A percentile compares a stretch with the other conserved stretches of the same genome.
Evolutionary conservation across 1,284 basidiomycete species (phyloP).

Genomic region (Exsudoporus floridanus): DNA sequence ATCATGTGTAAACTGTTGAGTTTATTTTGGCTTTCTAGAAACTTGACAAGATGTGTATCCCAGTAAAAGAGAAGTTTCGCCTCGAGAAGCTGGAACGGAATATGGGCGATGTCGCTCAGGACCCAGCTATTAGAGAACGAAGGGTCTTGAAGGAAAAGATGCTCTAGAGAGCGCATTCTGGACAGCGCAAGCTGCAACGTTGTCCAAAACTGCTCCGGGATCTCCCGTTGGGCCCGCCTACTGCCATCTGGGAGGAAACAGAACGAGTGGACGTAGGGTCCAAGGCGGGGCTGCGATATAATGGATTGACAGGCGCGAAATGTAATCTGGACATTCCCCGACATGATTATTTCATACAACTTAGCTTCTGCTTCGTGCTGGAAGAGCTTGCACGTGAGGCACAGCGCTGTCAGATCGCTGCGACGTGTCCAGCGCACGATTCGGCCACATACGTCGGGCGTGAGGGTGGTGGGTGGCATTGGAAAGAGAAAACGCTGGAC

Average conservation of each 20-base stretch:
- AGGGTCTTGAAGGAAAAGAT: slow-evolving; percentile 32
- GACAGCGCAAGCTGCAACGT: slow-evolving; percentile 28
- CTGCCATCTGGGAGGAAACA: slow-evolving; percentile 24
- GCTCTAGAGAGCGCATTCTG: slow-evolving; percentile 29
- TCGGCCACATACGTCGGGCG: slow-evolving; percentile 25
- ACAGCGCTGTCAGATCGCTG: slow-evolving; percentile 27
- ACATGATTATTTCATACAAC: slow-evolving; percentile 31
- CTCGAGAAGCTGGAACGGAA: slow-evolving; percentile 36
- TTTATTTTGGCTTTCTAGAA: slow-evolving; percentile 37
- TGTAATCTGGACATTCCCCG: slow-evolving; percentile 19
- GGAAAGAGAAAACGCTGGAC: neutral
- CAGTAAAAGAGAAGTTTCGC: slow-evolving; percentile 29
- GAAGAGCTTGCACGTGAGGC: slow-evolving; percentile 28
- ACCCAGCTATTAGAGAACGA: slow-evolving; percentile 29
- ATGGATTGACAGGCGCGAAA: slow-evolving; percentile 33
- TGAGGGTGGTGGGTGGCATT: slow-evolving; percentile 22
- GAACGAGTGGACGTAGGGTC: slow-evolving; percentile 28
- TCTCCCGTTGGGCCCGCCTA: slow-evolving; percentile 21
- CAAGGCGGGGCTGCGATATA: slow-evolving; percentile 27
- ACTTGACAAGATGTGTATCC: slow-evolving; percentile 32
- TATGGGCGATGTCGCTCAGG: slow-evolving; percentile 28
- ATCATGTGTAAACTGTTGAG: slow-evolving; percentile 28
- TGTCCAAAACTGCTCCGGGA: slow-evolving; percentile 29
- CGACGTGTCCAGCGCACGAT: slow-evolving; percentile 33
- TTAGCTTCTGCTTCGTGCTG: slow-evolving; percentile 33